Conservation (phyloP, 768 basidiomycete species). For the Polyporus arcularius region DNA sequence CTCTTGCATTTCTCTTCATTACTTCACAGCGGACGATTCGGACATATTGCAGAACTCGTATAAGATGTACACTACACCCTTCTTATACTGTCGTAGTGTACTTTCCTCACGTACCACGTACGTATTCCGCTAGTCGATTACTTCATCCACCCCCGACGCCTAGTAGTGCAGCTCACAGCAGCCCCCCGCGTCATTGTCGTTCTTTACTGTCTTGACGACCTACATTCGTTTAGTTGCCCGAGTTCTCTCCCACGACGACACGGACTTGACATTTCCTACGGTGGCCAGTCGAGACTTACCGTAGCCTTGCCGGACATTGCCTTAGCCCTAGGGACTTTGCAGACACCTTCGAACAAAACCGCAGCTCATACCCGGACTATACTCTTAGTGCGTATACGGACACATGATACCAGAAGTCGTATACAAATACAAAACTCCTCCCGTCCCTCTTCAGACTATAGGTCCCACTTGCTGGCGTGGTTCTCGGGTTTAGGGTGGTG, state of each 20-base stretch:
- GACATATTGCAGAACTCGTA: slow-evolving; percentile 18
- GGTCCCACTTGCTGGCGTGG: no score
- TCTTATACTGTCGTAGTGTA: slow-evolving; percentile 15
- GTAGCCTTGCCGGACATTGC: not conserved
- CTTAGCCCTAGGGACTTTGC: not conserved
- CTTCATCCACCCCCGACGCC: not conserved
- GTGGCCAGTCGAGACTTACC: not conserved
- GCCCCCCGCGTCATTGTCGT: not conserved
- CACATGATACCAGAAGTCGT: not conserved
- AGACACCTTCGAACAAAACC: not conserved
- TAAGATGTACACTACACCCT: slow-evolving; percentile 10
- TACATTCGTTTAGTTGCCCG: not conserved
- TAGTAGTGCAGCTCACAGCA: not conserved
- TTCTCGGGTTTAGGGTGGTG: no score
- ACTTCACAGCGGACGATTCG: slow-evolving; percentile 13
- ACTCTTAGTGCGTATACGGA: not conserved
- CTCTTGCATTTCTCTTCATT: slow-evolving; percentile 13
- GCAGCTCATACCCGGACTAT: not conserved
- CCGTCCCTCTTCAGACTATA: not conserved
- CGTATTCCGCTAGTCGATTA: slow-evolving; percentile 18
- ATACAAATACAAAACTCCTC: not conserved
- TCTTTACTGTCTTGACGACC: not conserved
- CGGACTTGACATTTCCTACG: not conserved
- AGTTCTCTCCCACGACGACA: no score
- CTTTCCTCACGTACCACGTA: slow-evolving; percentile 14